phyloP scores from a whole-genome alignment of 2,329 filamentous ascomycete genomes.

The Cladosporium sphaerospermum region DNA sequence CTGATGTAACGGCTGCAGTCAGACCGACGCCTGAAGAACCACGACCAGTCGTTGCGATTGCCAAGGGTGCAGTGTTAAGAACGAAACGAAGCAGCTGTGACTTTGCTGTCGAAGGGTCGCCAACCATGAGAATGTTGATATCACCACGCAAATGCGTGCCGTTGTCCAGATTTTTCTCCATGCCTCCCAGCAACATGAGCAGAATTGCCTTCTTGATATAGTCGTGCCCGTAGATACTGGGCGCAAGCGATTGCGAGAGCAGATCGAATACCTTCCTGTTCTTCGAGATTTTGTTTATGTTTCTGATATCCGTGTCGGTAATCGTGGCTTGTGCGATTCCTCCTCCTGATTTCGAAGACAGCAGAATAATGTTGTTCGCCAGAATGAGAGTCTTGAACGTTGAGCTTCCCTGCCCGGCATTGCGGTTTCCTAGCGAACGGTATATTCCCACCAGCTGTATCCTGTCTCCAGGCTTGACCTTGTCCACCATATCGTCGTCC shows the following conservation, averaged over 20 bases:
- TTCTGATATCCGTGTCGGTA: slow-evolving; percentile 93
- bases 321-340: slow-evolving; percentile 87
- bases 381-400: slow-evolving; percentile 91
- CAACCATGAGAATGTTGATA: slow-evolving; percentile 99
- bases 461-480: slow-evolving; percentile 88
- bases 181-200: slow-evolving; percentile 87
- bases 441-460: slow-evolving; percentile 97
- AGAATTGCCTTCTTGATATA: slow-evolving; percentile 97
- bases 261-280: slow-evolving; percentile 90
- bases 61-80: slow-evolving; percentile 89
- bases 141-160: slow-evolving; percentile 96
- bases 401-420: slow-evolving; percentile 81
- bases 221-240: slow-evolving; percentile 94
- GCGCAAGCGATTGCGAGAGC: slow-evolving; percentile 86
- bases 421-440: slow-evolving; percentile 87
- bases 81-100: slow-evolving; percentile 97
- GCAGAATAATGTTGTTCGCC: slow-evolving; percentile 88
- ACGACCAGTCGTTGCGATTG: slow-evolving; percentile 93
- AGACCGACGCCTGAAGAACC: slow-evolving; percentile 94
- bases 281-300: slow-evolving; percentile 97
- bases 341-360: slow-evolving; percentile 93
- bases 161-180: slow-evolving; percentile 98
- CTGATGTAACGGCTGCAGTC: slow-evolving; percentile 89
- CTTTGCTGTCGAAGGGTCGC: slow-evolving; percentile 96
- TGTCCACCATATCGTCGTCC: slow-evolving; percentile 93